phyloP scores from a whole-genome alignment of 140 eudicot genomes.

The Ambrosia hybrid region DNA sequence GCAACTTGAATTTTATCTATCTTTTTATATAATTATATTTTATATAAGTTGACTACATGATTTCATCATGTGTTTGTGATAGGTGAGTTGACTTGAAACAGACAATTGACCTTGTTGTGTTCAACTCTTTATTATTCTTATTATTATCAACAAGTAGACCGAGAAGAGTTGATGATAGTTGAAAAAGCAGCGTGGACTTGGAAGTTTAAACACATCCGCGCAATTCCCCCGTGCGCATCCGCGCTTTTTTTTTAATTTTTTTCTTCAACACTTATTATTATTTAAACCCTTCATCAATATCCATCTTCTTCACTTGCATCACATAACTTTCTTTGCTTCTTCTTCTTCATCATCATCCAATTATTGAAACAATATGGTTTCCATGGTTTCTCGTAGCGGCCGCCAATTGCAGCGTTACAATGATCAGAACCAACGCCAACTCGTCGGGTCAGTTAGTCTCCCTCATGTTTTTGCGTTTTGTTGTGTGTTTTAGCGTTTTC shows the following conservation, averaged over 20 bases:
- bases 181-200: not conserved
- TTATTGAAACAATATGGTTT: constrained; percentile 36
- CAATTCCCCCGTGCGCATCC: not conserved
- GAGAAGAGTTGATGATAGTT: not conserved
- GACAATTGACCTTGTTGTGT: not conserved
- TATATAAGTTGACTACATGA: not conserved
- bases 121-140: too few species aligned
- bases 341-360: not conserved
- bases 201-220: not conserved
- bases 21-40: too few species aligned
- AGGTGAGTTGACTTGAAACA: not conserved
- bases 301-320: not conserved
- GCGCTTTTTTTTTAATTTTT: not conserved
- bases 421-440: constrained; percentile 60
- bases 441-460: constrained; percentile 58
- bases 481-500: not conserved
- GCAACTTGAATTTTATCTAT: too few species aligned
- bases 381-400: constrained; percentile 67
- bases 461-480: too few species aligned
- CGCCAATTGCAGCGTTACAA: constrained; percentile 73
- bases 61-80: not conserved
- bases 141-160: not conserved
- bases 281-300: not conserved
- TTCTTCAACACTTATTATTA: not conserved
- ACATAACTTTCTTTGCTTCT: not conserved